Percentiles rank a stretch among this genome's conserved stretches.
Evolutionary conservation across 257 asterid species (phyloP).

Genomic region (Solanum corneliomulleri): DNA sequence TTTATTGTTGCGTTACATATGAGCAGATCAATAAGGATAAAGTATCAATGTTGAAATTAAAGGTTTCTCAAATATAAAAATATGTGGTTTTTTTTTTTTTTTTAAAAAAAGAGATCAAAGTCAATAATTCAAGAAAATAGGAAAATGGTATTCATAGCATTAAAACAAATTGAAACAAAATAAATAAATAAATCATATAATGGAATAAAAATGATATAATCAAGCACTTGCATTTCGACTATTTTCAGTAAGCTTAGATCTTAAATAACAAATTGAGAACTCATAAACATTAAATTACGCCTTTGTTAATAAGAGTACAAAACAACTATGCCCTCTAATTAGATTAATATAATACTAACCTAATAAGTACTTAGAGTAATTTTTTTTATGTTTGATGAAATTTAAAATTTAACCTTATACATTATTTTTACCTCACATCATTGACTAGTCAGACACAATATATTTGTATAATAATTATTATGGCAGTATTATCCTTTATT

Average conservation of each 20-base stretch:
- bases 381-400: background rate
- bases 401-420: background rate
- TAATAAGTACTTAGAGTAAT: background rate
- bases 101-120: too few relatives aligned
- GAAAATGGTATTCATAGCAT: background rate
- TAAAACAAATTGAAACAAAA: background rate
- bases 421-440: background rate
- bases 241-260: too few relatives aligned
- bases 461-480: background rate
- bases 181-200: background rate
- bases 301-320: background rate
- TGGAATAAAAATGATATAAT: background rate
- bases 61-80: background rate
- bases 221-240: background rate
- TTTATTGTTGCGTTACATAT: background rate
- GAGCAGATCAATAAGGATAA: background rate
- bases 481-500: conserved; percentile 13
- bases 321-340: background rate
- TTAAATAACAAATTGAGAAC: background rate
- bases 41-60: background rate
- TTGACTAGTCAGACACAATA: background rate
- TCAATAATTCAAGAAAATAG: background rate
- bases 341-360: background rate
- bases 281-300: background rate
- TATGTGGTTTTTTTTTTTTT: background rate